Evolutionary conservation across 2,329 filamentous ascomycete genomes (phyloP).

Genomic region (Verticillium alfalfae): DNA sequence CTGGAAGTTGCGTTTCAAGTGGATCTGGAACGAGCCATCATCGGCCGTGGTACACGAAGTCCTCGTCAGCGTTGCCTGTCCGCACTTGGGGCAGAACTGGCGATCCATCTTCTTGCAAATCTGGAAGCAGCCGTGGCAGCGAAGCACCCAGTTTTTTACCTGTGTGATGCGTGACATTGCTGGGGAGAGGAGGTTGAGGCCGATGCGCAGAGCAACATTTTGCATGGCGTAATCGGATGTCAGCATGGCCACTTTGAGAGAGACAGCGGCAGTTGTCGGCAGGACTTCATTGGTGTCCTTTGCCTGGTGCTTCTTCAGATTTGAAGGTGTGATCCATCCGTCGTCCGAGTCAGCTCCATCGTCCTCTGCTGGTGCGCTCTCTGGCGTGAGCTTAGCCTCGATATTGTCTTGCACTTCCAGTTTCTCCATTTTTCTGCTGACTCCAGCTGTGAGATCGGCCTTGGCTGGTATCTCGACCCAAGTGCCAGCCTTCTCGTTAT

Average conservation of each 20-base stretch:
- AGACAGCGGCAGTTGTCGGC: conserved; percentile 37
- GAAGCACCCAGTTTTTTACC: conserved; percentile 82
- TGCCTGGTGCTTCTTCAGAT: conserved; percentile 78
- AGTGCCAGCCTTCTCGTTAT: conserved; percentile 4
- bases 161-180: conserved; percentile 74
- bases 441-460: neutral
- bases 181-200: conserved; percentile 81
- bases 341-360: conserved; percentile 52
- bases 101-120: conserved; percentile 77
- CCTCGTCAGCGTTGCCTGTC: conserved; percentile 78
- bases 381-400: conserved; percentile 9
- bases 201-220: conserved; percentile 91
- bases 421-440: conserved; percentile 6
- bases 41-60: conserved; percentile 80
- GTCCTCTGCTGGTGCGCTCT: conserved; percentile 18
- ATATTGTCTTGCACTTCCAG: conserved; percentile 8
- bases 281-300: conserved; percentile 48
- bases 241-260: conserved; percentile 82
- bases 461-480: neutral
- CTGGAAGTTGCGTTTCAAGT: conserved; percentile 92
- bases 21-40: conserved; percentile 74
- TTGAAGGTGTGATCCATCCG: conserved; percentile 92
- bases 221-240: conserved; percentile 98
- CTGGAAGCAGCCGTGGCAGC: conserved; percentile 91
- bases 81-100: conserved; percentile 91